Conservation (phyloP, 2,329 filamentous ascomycete species). For the Nemania abortiva region DNA sequence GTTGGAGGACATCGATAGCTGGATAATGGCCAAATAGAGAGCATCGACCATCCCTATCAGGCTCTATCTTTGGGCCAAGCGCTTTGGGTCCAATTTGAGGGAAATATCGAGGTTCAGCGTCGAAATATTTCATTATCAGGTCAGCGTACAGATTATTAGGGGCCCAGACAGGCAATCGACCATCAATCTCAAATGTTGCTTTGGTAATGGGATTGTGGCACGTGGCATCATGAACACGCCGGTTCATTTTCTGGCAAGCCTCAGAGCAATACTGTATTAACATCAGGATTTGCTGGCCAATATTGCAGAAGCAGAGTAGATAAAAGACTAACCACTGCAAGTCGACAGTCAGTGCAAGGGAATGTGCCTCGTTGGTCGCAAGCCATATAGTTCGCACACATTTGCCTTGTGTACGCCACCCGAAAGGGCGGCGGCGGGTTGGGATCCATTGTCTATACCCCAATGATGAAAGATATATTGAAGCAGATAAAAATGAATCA, state of each 20-base stretch:
- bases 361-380: neutral
- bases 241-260: slow-evolving; percentile 6
- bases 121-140: slow-evolving; percentile 2
- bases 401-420: neutral
- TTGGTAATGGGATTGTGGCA: neutral
- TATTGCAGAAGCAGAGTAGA: neutral
- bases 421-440: neutral
- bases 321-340: neutral
- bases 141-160: slow-evolving; percentile 5
- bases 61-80: too few relatives aligned
- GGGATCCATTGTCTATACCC: neutral
- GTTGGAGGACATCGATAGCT: slow-evolving; percentile 26
- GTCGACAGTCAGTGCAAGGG: neutral
- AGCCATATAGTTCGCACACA: slow-evolving; percentile 8
- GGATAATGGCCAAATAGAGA: slow-evolving; percentile 22
- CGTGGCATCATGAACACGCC: neutral
- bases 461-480: neutral
- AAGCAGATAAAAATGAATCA: neutral
- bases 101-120: neutral
- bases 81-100: neutral
- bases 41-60: neutral
- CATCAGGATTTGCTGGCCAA: neutral
- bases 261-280: slow-evolving; percentile 22
- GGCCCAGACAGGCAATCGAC: slow-evolving; percentile 22
- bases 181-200: slow-evolving; percentile 14